Evolutionary conservation across 345 rosid species (phyloP), one percentile per base, ranked within the genome.

Genomic region (Clausena lansium): DNA sequence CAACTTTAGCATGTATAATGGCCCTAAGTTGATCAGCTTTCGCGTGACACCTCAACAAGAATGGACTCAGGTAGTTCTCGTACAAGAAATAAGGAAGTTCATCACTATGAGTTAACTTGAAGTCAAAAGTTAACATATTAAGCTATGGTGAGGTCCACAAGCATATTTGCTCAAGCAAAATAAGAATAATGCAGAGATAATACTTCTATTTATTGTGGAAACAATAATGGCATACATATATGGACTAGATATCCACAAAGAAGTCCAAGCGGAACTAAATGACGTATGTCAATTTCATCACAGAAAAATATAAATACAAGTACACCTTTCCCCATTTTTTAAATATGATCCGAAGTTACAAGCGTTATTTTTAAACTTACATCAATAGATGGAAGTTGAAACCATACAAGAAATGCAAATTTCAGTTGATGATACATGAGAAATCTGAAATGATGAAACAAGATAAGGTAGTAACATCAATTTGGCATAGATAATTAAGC

Each of bases 401-500:
- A 91, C n/a, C n/a, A 91, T 38, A 90, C 88, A 41, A 91, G 93
- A 81, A 91, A 89, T 10, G 92, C 94, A 81, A 91, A 90, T 79
- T 93, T 93, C 75, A 81, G 74, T 77, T 87, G 93, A 84, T 91
- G 88, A 78, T 91, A 91, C 64, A 88, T 75, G 0, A 94, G 90
- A 82, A 86, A 77, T 94, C 94, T 89, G 84, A 60, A 78, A 59
- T 22, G 67, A 9, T 3, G 25, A 64, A 77, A 69, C 10, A 25
- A 67, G 32, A 13, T 36, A 71, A 25, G 69, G 47, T 58, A 25
- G 20, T 50, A 24, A 62, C 7, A 47, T 17, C 39, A 61, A 59
- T 30, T 28, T 20, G 24, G n/a, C n/a, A 62, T 61, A 22, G 30
- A 28, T 13, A 13, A 45, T 45, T 17, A 47, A 6, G 19, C 14